These are phyloP conservation scores for Physaria fendleri DNA, from an alignment of 345 rosid species.

Conservation along the genomic window DNA sequence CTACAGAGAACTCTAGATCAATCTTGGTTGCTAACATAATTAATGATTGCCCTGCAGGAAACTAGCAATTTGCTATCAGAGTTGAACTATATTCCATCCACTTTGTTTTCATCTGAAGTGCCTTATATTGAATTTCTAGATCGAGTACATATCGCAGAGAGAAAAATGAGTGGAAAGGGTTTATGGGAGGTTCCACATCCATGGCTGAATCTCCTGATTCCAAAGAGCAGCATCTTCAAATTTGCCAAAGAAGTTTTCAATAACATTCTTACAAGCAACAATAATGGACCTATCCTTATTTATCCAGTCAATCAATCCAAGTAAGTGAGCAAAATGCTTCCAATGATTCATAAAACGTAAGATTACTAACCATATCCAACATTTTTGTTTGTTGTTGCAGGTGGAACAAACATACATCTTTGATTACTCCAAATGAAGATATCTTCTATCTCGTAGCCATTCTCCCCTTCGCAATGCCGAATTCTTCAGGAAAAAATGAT, in stretches of 20 bases:
- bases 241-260: slow-evolving; percentile 65
- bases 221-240: slow-evolving; percentile 47
- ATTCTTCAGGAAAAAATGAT: slow-evolving; percentile 49
- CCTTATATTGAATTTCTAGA: slow-evolving; percentile 74
- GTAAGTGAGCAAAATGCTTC: slow-evolving; percentile 34
- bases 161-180: slow-evolving; percentile 64
- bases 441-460: slow-evolving; percentile 69
- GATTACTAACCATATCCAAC: slow-evolving; percentile 5
- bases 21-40: slow-evolving; percentile 15
- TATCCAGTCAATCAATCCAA: slow-evolving; percentile 79
- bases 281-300: slow-evolving; percentile 85
- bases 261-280: slow-evolving; percentile 51
- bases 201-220: slow-evolving; percentile 85
- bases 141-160: slow-evolving; percentile 67
- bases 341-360: background rate
- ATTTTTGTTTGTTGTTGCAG: slow-evolving; percentile 38
- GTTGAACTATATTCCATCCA: slow-evolving; percentile 59
- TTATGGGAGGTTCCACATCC: slow-evolving; percentile 98
- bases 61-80: slow-evolving; percentile 47
- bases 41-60: slow-evolving; percentile 41
- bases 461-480: slow-evolving; percentile 67
- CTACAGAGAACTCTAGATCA: background rate
- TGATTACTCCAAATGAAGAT: slow-evolving; percentile 73
- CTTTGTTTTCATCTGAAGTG: slow-evolving; percentile 67
- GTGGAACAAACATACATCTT: slow-evolving; percentile 74